Evolutionary conservation across 495 filamentous ascomycete genomes (phyloP).

Genomic region (Hypomontagnella submonticulosa): DNA sequence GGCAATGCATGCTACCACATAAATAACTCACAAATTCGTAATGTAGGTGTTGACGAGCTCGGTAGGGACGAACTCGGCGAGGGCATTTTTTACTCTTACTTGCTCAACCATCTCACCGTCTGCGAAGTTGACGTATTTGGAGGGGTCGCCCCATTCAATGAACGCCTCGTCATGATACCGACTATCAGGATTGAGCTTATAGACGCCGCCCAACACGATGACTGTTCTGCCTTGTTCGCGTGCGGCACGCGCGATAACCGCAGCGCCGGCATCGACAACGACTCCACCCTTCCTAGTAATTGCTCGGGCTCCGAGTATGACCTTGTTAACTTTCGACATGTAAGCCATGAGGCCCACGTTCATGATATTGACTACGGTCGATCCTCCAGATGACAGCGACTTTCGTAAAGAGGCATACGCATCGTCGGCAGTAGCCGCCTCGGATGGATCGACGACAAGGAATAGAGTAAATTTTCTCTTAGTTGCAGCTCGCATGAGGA

Average conservation of each 20-base stretch:
- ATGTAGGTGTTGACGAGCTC: conserved; percentile 89
- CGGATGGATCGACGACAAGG: conserved; percentile 72
- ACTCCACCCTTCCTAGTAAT: conserved; percentile 88
- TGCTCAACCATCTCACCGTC: conserved; percentile 79
- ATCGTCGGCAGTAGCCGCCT: conserved; percentile 46
- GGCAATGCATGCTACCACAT: neutral
- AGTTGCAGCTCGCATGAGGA: conserved; percentile 81
- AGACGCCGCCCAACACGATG: conserved; percentile 84
- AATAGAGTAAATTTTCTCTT: conserved; percentile 91
- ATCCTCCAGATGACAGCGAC: conserved; percentile 76
- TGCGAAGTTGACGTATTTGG: conserved; percentile 75
- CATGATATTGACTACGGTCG: conserved; percentile 82
- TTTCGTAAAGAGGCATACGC: conserved; percentile 71
- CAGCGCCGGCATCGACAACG: conserved; percentile 80
- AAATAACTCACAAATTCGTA: conserved; percentile 82
- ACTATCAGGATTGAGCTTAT: conserved; percentile 90
- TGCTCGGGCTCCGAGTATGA: conserved; percentile 85
- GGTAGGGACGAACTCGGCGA: conserved; percentile 84
- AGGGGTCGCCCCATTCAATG: conserved; percentile 84
- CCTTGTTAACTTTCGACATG: conserved; percentile 94
- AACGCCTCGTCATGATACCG: conserved; percentile 80
- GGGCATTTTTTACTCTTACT: conserved; percentile 81
- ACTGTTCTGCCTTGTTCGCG: conserved; percentile 82
- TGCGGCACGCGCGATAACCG: conserved; percentile 82
- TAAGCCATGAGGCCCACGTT: conserved; percentile 88